These are phyloP conservation scores for Boletus rex-veris DNA, from an alignment of 768 basidiomycete species.

Conservation along the genomic window DNA sequence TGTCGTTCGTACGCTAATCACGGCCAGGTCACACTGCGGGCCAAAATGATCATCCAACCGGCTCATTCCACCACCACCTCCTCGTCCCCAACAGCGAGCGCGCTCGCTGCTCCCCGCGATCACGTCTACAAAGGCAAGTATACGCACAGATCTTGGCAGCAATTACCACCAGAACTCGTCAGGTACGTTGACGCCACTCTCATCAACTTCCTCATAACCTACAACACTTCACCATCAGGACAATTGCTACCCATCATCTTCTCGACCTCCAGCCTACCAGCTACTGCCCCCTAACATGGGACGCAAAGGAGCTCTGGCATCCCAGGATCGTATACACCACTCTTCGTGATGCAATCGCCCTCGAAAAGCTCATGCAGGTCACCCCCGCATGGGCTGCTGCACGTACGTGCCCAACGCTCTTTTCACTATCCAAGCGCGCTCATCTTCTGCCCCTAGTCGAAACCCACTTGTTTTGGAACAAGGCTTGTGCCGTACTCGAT, in stretches of 20 bases:
- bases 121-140: slow-evolving; percentile 56
- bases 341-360: slow-evolving; percentile 57
- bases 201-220: slow-evolving; percentile 15
- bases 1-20: slow-evolving; percentile 37
- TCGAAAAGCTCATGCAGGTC: slow-evolving; percentile 62
- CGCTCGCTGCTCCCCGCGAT: slow-evolving; percentile 14
- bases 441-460: slow-evolving; percentile 46
- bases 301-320: slow-evolving; percentile 54
- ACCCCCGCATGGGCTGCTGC: slow-evolving; percentile 59
- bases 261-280: slow-evolving; percentile 41
- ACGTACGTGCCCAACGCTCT: slow-evolving; percentile 41
- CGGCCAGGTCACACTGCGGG: slow-evolving; percentile 35
- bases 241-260: slow-evolving; percentile 49
- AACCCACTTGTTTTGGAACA: slow-evolving; percentile 67
- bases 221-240: slow-evolving; percentile 10
- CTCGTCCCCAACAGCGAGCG: slow-evolving; percentile 16
- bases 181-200: slow-evolving; percentile 43
- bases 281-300: slow-evolving; percentile 49
- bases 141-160: slow-evolving; percentile 56
- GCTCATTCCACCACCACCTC: slow-evolving; percentile 12
- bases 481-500: slow-evolving; percentile 59
- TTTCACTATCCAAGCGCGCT: slow-evolving; percentile 1
- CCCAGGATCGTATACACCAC: slow-evolving; percentile 58
- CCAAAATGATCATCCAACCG: slow-evolving; percentile 32
- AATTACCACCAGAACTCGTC: slow-evolving; percentile 58